Evolutionary conservation across 1,139 yeast species (phyloP).

Genomic region (Yamadazyma dushanensis): DNA sequence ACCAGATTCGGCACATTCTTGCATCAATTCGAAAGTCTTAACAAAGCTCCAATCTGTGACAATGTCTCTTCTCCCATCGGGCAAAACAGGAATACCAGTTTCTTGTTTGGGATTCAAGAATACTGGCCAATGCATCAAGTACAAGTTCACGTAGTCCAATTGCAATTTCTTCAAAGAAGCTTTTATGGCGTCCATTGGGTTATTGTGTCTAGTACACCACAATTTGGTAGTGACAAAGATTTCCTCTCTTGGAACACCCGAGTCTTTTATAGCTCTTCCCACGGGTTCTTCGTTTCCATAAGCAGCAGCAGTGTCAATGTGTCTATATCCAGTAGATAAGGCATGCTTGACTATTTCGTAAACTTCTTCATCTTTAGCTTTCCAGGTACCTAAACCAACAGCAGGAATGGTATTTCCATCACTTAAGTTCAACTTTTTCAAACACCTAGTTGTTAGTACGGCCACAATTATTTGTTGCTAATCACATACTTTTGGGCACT

Average conservation of each 20-base stretch:
- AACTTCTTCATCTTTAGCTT: constrained; percentile 28
- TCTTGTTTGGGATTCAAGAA: constrained; percentile 1
- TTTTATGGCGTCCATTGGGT: constrained; percentile 56
- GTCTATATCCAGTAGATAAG: constrained; percentile 67
- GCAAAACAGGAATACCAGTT: constrained; percentile 20
- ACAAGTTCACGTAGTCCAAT: constrained; percentile 79
- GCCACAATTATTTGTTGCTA: no score
- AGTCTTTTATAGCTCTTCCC: constrained; percentile 35
- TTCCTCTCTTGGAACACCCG: constrained; percentile 30
- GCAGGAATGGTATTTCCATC: constrained; percentile 37
- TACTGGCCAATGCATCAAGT: constrained; percentile 83
- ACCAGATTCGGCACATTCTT: constrained; percentile 27
- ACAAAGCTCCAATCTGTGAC: constrained; percentile 46
- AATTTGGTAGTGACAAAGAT: constrained; percentile 58
- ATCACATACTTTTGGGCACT: background rate
- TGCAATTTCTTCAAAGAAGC: constrained; percentile 65
- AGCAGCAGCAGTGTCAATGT: constrained; percentile 42
- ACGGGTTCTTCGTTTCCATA: constrained; percentile 60
- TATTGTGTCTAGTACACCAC: constrained; percentile 66
- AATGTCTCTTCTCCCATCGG: constrained; percentile 25
- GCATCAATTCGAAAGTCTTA: constrained; percentile 66
- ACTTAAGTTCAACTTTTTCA: background rate
- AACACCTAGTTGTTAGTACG: constrained; percentile 1
- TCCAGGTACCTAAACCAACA: constrained; percentile 40
- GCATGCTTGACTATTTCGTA: constrained; percentile 28